A percentile compares a stretch with the other conserved stretches of the same genome.
Evolutionary conservation across 2,329 filamentous ascomycete genomes (phyloP).

Genomic region (Neophaeococcomyces mojaviensis): DNA sequence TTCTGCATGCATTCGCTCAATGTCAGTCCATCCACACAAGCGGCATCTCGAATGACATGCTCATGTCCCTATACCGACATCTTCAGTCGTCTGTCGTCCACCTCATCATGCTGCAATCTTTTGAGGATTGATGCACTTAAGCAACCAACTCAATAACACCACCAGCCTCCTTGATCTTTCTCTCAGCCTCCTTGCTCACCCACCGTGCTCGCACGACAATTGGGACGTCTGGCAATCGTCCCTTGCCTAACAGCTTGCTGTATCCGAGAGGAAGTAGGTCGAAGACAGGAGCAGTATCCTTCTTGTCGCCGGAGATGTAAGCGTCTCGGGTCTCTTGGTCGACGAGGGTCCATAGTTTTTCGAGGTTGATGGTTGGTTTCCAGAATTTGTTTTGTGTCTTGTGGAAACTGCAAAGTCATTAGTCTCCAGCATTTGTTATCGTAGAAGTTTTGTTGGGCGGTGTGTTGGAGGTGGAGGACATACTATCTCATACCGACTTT

Average conservation of each 20-base stretch:
- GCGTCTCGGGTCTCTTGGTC: constrained; percentile 86
- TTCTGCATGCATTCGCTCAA: no score
- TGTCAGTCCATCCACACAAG: no score
- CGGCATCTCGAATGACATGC: no score
- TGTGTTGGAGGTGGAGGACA: not conserved
- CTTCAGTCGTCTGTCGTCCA: no score
- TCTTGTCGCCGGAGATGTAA: constrained; percentile 73
- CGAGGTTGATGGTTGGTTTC: constrained; percentile 98
- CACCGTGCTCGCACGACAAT: constrained; percentile 91
- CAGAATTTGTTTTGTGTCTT: constrained; percentile 92
- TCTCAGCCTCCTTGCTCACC: constrained; percentile 92
- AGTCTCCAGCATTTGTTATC: not conserved
- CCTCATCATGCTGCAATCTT: no score
- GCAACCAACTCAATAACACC: constrained; percentile 93
- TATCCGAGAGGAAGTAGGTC: constrained; percentile 96
- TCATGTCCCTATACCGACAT: no score
- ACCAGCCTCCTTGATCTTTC: constrained; percentile 98
- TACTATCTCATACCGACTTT: constrained; percentile 81
- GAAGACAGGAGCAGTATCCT: constrained; percentile 92
- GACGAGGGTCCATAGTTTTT: constrained; percentile 98
- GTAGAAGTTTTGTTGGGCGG: no score
- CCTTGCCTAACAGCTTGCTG: constrained; percentile 98
- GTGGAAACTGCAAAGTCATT: constrained; percentile 58
- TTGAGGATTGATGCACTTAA: no score
- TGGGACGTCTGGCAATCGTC: constrained; percentile 85